phyloP scores from a whole-genome alignment of 805 yeast genomes.

The Kodamaea laetipori region DNA sequence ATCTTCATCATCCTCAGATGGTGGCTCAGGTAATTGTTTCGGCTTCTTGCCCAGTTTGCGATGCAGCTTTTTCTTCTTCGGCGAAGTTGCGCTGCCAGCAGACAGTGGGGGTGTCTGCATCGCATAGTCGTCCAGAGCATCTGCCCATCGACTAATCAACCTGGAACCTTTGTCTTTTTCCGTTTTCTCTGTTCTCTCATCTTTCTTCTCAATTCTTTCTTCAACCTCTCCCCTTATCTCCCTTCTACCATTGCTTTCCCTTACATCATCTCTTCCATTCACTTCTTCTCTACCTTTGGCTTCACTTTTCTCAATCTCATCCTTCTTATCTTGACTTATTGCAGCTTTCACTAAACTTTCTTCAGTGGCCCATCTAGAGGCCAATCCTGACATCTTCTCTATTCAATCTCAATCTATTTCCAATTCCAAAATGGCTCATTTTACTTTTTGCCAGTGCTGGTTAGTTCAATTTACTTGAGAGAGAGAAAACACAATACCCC shows the following conservation, averaged over 20 bases:
- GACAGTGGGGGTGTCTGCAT: slow-evolving; percentile 8
- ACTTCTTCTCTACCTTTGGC: neutral
- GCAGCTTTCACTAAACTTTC: slow-evolving; percentile 30
- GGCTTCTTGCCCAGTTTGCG: slow-evolving; percentile 7
- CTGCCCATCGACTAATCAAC: slow-evolving; percentile 41
- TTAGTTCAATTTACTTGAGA: neutral
- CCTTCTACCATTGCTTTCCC: neutral
- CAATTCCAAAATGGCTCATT: neutral
- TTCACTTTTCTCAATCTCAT: neutral
- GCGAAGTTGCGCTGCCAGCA: slow-evolving; percentile 4
- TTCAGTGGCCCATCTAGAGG: slow-evolving; percentile 41
- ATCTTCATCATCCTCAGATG: slow-evolving; percentile 13
- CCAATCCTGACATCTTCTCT: slow-evolving; percentile 23
- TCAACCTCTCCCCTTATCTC: neutral
- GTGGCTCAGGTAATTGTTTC: neutral
- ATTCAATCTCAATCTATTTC: neutral
- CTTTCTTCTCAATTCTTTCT: neutral
- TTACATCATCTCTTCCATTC: neutral
- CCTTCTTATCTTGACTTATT: slow-evolving; percentile 22
- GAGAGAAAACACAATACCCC: too few species aligned
- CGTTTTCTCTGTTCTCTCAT: neutral
- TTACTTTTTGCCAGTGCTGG: neutral
- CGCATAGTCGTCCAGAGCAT: slow-evolving; percentile 12
- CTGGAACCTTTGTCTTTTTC: slow-evolving; percentile 3
- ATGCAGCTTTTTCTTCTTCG: slow-evolving; percentile 11